A percentile compares a stretch with the other conserved stretches of the same genome.
phyloP scores from a whole-genome alignment of 1,284 basidiomycete species.

The Polyporus tsugae region DNA sequence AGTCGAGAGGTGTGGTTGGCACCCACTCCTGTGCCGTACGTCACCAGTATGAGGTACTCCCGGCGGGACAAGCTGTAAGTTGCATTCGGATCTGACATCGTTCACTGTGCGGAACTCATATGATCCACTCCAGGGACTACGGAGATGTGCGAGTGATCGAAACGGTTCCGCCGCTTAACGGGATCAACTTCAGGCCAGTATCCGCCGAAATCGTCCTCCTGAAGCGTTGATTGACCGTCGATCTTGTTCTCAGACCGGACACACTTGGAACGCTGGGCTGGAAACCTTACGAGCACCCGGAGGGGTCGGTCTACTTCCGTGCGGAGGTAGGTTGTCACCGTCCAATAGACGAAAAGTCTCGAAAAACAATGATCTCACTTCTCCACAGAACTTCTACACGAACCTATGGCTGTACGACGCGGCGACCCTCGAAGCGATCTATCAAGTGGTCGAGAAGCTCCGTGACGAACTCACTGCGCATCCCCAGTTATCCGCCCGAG shows the following conservation, averaged over 20 bases:
- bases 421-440: neutral
- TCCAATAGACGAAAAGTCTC: too few species aligned
- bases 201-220: neutral
- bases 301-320: conserved; percentile 1
- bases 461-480: neutral
- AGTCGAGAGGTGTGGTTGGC: neutral
- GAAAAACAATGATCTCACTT: neutral
- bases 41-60: neutral
- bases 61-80: neutral
- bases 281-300: neutral
- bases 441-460: neutral
- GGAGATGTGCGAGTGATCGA: neutral
- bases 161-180: neutral
- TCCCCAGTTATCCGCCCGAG: neutral
- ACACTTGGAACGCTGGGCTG: neutral
- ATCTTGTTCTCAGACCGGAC: neutral
- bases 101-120: neutral
- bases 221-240: too few species aligned
- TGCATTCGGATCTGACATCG: neutral
- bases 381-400: conserved; percentile 9
- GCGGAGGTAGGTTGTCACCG: neutral
- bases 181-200: neutral
- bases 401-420: neutral
- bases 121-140: neutral
- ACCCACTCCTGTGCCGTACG: neutral